Evolutionary conservation across 345 rosid genomes (phyloP).

Genomic region (Brassica cretica): DNA sequence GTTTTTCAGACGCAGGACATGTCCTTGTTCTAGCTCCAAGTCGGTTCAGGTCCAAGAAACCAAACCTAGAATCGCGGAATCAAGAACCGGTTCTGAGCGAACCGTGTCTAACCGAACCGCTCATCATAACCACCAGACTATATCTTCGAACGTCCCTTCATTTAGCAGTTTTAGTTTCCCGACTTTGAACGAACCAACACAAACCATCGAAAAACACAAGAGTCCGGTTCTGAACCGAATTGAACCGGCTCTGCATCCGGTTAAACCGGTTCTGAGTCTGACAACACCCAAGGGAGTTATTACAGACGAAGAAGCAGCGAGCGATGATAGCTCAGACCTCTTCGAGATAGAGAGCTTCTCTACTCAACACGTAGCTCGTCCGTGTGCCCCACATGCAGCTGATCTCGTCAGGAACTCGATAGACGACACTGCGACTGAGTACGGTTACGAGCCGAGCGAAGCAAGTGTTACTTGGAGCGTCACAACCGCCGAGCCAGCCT

Average conservation of each 20-base stretch:
- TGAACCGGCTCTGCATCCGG: not conserved
- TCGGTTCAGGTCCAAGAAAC: conserved; percentile 72
- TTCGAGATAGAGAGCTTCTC: conserved; percentile 98
- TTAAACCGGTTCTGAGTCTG: conserved; percentile 19
- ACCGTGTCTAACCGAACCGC: conserved; percentile 1
- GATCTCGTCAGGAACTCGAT: conserved; percentile 52
- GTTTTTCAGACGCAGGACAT: conserved; percentile 55
- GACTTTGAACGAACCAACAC: not conserved
- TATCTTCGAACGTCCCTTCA: conserved; percentile 23
- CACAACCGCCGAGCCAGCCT: conserved; percentile 60
- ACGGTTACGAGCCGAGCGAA: conserved; percentile 80
- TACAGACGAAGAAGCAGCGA: conserved; percentile 60
- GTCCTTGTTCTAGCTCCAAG: conserved; percentile 43
- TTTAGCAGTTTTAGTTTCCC: not conserved
- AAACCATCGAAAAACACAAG: not conserved
- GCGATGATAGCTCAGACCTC: conserved; percentile 91
- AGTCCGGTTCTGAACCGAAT: not conserved
- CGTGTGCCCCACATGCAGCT: conserved; percentile 28
- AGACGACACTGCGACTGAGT: conserved; percentile 62
- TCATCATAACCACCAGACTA: conserved; percentile 27
- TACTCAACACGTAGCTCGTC: conserved; percentile 49
- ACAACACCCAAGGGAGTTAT: conserved; percentile 1
- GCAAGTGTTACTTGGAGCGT: conserved; percentile 93
- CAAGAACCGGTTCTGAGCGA: conserved; percentile 36
- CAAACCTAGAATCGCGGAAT: conserved; percentile 25